These are phyloP conservation scores for Alternaria ventricosa DNA, from an alignment of 2,329 filamentous ascomycete species.

Conservation along the genomic window DNA sequence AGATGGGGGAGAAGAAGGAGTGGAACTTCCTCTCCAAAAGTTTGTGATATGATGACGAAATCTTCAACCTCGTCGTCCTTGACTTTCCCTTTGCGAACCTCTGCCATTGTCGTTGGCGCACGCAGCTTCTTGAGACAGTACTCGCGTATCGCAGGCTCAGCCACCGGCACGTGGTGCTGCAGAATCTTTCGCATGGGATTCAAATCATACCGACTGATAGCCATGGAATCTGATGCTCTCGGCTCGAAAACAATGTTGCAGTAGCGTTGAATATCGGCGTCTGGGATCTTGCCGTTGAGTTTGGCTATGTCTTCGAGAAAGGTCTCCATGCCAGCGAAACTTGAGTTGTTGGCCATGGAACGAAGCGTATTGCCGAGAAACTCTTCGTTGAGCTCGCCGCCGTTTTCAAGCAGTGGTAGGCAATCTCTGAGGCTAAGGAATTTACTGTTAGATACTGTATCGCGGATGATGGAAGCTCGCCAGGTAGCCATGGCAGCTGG, in stretches of 20 bases:
- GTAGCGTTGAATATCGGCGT: not conserved
- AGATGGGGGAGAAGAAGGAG: not conserved
- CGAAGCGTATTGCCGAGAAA: not conserved
- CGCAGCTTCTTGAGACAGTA: not conserved
- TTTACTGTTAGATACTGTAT: fast-evolving
- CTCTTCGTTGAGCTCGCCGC: fast-evolving
- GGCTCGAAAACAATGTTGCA: not conserved
- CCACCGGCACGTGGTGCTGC: not conserved
- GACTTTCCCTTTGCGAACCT: not conserved
- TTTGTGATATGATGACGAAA: not conserved
- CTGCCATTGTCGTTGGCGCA: not conserved
- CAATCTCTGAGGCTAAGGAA: not conserved
- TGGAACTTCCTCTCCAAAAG: not conserved
- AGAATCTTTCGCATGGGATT: not conserved
- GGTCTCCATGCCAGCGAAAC: fast-evolving
- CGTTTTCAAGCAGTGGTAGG: not conserved
- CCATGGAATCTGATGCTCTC: fast-evolving
- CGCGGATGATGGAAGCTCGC: not conserved
- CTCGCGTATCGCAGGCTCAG: not conserved
- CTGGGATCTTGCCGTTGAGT: not conserved
- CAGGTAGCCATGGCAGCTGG: not conserved
- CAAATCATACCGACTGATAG: not conserved
- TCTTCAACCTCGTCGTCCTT: not conserved
- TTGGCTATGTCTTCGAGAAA: not conserved
- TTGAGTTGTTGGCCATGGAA: not conserved